phyloP scores from a whole-genome alignment of 208 protist genomes.

The Trypanosoma caninum region DNA sequence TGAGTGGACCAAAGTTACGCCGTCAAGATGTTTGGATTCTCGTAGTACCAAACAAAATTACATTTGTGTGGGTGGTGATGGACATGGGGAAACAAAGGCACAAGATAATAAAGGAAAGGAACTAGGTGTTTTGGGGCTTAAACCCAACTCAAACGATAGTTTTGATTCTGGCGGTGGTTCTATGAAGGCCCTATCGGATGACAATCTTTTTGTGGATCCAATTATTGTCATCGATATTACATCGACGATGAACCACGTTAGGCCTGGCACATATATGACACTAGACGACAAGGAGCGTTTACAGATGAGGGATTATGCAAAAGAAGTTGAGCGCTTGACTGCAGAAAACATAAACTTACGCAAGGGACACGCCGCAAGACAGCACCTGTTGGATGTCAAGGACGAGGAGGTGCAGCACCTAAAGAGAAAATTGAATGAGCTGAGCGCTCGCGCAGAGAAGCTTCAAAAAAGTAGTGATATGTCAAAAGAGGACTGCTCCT shows the following conservation, averaged over 20 bases:
- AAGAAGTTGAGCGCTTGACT: conserved; percentile 8
- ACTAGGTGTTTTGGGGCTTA: neutral
- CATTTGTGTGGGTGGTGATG: neutral
- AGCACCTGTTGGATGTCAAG: neutral
- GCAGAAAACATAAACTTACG: conserved; percentile 5
- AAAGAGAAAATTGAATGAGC: neutral
- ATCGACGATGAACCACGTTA: conserved; percentile 16
- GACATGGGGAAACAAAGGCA: neutral
- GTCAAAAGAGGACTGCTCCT: neutral
- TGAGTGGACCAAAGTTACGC: neutral
- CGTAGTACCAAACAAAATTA: neutral
- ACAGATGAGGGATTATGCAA: conserved; percentile 2
- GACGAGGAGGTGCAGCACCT: neutral
- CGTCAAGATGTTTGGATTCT: neutral
- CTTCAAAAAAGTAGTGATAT: neutral
- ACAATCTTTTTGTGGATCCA: conserved; percentile 16
- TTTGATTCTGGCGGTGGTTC: neutral
- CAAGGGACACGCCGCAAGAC: neutral
- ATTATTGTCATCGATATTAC: conserved; percentile 61
- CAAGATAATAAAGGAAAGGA: neutral
- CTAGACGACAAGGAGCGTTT: neutral
- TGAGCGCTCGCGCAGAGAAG: neutral
- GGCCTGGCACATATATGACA: neutral
- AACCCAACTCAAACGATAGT: neutral
- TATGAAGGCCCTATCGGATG: neutral